Percentiles rank a stretch among this genome's conserved stretches.
phyloP scores from a whole-genome alignment of 805 yeast genomes.

The Cyberlindnera bimundalis region DNA sequence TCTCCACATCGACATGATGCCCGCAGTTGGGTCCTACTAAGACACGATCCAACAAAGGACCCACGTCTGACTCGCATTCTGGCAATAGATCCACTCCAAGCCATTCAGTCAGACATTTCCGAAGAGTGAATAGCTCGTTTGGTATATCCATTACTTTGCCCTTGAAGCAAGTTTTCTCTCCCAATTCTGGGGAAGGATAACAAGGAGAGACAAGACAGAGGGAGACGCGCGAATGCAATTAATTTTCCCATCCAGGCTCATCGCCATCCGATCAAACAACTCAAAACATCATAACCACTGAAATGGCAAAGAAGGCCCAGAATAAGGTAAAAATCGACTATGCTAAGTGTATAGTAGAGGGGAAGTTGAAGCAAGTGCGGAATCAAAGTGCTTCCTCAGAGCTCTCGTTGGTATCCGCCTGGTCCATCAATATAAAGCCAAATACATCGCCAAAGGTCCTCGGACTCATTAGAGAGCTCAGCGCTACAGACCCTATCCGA shows the following conservation, averaged over 20 bases:
- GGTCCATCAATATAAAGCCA: conserved; percentile 48
- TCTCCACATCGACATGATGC: background rate
- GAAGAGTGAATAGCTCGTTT: background rate
- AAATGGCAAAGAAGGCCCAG: conserved; percentile 36
- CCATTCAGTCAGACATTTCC: background rate
- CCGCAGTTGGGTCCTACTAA: conserved; percentile 2
- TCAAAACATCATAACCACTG: background rate
- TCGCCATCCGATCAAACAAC: too few relatives aligned
- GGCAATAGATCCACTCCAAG: background rate
- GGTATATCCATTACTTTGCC: background rate
- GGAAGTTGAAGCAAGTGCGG: conserved; percentile 43
- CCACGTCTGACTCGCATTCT: background rate
- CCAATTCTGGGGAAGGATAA: too few relatives aligned
- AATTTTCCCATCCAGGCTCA: background rate
- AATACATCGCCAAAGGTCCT: conserved; percentile 26
- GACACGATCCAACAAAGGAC: conserved; percentile 4
- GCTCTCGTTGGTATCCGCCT: conserved; percentile 35
- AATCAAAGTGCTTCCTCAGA: conserved; percentile 20
- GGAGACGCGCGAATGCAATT: background rate
- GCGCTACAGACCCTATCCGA: conserved; percentile 26
- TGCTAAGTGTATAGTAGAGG: conserved; percentile 41
- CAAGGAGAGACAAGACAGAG: too few relatives aligned
- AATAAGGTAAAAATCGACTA: conserved; percentile 42
- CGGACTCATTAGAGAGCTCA: conserved; percentile 26
- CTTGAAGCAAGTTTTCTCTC: too few relatives aligned